Evolutionary conservation across 805 yeast genomes (phyloP).

Genomic region (Candida ponderosae): DNA sequence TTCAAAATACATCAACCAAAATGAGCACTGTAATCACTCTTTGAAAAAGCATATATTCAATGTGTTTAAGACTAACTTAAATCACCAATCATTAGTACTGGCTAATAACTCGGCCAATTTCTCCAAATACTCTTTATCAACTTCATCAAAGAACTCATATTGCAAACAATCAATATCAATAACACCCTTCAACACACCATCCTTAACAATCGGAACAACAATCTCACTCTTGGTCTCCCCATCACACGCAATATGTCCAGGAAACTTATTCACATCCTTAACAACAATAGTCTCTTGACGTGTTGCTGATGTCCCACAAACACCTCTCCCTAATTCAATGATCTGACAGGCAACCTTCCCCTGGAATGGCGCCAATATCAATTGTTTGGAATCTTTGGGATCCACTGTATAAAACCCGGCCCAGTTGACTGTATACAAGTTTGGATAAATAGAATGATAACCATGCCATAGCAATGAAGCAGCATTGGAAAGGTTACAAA

Average conservation of each 20-base stretch:
- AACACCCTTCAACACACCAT: constrained; percentile 55
- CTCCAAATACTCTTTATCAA: constrained; percentile 56
- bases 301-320: constrained; percentile 81
- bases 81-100: constrained; percentile 43
- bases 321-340: constrained; percentile 76
- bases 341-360: constrained; percentile 95
- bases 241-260: constrained; percentile 96
- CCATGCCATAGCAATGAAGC: constrained; percentile 86
- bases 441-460: constrained; percentile 46
- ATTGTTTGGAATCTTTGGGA: constrained; percentile 25
- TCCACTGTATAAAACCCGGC: constrained; percentile 74
- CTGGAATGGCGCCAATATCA: constrained; percentile 87
- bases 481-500: constrained; percentile 80
- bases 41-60: too few relatives aligned
- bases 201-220: constrained; percentile 69
- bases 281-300: constrained; percentile 61
- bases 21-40: too few relatives aligned
- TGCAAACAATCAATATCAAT: constrained; percentile 78
- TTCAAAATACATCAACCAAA: too few relatives aligned
- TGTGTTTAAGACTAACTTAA: not conserved
- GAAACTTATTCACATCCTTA: constrained; percentile 65
- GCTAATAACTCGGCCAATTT: constrained; percentile 45
- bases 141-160: constrained; percentile 55
- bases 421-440: constrained; percentile 61
- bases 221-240: constrained; percentile 91